Percentiles rank a stretch among this genome's conserved stretches.
phyloP scores from a whole-genome alignment of 129 eudicot species.

The Mikania micrantha region DNA sequence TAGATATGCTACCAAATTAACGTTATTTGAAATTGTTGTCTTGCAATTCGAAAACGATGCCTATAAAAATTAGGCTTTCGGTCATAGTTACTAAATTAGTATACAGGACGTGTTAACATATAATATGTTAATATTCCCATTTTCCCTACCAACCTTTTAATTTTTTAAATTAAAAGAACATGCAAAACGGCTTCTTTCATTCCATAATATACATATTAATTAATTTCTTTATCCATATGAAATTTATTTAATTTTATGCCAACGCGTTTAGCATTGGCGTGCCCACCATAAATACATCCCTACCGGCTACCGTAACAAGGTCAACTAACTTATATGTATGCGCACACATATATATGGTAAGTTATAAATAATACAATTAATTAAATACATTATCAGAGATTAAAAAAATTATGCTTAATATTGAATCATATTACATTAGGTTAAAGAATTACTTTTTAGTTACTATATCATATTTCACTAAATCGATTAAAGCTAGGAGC shows the following conservation, averaged over 20 bases:
- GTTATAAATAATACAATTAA: too few relatives aligned
- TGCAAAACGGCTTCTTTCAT: constrained; percentile 14
- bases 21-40: neutral
- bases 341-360: too few relatives aligned
- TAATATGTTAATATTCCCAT: neutral
- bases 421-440: too few relatives aligned
- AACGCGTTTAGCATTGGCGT: constrained; percentile 24
- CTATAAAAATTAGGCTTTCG: neutral
- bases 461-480: too few relatives aligned
- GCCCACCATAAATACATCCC: constrained; percentile 18
- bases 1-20: neutral
- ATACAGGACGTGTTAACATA: neutral
- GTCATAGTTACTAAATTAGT: neutral
- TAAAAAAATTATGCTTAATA: too few relatives aligned
- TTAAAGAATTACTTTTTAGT: too few relatives aligned
- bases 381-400: too few relatives aligned
- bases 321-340: neutral
- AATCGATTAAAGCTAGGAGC: too few relatives aligned
- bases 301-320: constrained; percentile 6
- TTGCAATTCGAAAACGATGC: neutral
- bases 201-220: neutral
- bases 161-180: constrained; percentile 6
- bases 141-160: constrained; percentile 1
- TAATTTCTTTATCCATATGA: neutral
- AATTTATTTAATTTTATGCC: neutral